These are phyloP conservation scores for Vanrija sp. DNA, from an alignment of 1,284 basidiomycete genomes.

Conservation along the genomic window DNA sequence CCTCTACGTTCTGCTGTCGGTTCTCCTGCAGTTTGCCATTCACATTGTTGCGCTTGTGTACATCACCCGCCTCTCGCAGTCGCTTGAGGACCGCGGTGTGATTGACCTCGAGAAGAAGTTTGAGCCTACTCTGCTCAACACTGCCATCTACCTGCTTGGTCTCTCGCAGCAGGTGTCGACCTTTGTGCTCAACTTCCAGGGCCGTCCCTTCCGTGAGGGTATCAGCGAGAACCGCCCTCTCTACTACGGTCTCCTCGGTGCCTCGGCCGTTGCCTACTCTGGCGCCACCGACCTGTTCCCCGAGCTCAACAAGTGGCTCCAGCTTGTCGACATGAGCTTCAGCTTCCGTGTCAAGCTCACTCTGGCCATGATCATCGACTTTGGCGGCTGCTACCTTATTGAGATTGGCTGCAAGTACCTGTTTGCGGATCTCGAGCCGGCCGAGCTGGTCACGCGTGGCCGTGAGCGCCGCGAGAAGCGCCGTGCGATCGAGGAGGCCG, in stretches of 20 bases:
- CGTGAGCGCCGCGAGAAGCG: conserved; percentile 63
- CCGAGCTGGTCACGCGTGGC: conserved; percentile 76
- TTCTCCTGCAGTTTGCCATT: conserved; percentile 83
- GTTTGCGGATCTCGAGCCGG: conserved; percentile 85
- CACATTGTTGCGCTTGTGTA: conserved; percentile 85
- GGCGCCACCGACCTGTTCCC: conserved; percentile 91
- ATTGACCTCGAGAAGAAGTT: conserved; percentile 94
- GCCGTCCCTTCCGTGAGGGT: conserved; percentile 91
- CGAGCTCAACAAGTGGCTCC: conserved; percentile 93
- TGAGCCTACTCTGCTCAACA: conserved; percentile 86
- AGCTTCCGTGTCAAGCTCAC: conserved; percentile 80
- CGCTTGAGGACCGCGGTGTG: conserved; percentile 67
- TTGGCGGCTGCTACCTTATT: conserved; percentile 78
- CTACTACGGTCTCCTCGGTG: conserved; percentile 85
- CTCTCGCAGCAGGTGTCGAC: conserved; percentile 94
- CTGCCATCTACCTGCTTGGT: conserved; percentile 87
- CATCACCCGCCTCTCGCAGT: conserved; percentile 77
- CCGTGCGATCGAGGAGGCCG: conserved; percentile 42
- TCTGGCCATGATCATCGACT: conserved; percentile 78
- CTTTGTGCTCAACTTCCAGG: conserved; percentile 95
- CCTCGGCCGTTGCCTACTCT: conserved; percentile 82
- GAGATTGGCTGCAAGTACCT: conserved; percentile 78
- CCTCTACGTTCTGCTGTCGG: conserved; percentile 83
- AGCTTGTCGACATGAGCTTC: conserved; percentile 85
- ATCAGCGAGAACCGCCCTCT: conserved; percentile 87